phyloP scores from a whole-genome alignment of 208 protist genomes.

The Leishmania tarentolae region DNA sequence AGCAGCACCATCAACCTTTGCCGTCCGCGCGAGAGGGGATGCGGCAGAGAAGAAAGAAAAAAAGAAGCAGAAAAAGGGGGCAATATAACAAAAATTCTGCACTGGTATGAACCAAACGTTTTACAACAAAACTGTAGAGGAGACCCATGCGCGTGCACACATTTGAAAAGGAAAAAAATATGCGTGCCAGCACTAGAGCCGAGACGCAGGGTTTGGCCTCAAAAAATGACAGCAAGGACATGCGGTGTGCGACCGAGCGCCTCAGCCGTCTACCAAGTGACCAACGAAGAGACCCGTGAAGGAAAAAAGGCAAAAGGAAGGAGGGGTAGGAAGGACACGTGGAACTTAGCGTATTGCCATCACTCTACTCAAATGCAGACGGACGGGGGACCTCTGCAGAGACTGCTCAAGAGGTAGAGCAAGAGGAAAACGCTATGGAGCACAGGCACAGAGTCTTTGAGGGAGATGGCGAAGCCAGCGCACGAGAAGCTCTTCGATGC shows the following conservation, averaged over 20 bases:
- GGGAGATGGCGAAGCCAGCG: background rate
- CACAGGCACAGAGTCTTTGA: background rate
- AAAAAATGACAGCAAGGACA: background rate
- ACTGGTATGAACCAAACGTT: too few relatives aligned
- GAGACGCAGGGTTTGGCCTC: background rate
- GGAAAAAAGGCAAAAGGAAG: background rate
- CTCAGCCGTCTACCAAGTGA: too few relatives aligned
- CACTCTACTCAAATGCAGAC: background rate
- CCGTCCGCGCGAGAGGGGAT: background rate
- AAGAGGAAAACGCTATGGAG: background rate
- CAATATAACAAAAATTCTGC: background rate
- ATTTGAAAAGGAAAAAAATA: too few relatives aligned
- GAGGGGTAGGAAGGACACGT: too few relatives aligned
- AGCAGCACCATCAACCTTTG: background rate
- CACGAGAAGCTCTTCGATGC: background rate
- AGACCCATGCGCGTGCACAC: too few relatives aligned
- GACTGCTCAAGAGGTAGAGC: background rate
- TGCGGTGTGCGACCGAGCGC: background rate
- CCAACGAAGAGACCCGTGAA: background rate
- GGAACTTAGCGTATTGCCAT: background rate
- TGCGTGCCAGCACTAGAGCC: background rate
- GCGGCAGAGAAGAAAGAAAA: background rate
- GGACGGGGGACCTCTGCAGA: background rate
- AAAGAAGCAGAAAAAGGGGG: background rate
- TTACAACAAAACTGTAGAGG: too few relatives aligned